phyloP scores from a whole-genome alignment of 106 monocot genomes.

The Platanthera zijinensis region DNA sequence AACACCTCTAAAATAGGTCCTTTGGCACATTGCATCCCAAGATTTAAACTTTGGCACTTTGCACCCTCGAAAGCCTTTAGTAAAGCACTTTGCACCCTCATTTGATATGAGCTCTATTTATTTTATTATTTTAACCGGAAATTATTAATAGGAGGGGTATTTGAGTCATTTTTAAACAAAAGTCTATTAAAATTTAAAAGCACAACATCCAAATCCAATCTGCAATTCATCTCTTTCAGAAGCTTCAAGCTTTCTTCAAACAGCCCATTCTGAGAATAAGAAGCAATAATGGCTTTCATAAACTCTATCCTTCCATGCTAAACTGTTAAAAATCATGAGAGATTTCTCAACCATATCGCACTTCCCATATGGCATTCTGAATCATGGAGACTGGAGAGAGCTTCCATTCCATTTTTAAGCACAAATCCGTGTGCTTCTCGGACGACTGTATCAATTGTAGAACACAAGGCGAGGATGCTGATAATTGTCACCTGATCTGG shows the following conservation, averaged over 20 bases:
- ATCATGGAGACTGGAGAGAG: background rate
- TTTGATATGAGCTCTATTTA: too few relatives aligned
- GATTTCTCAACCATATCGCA: conserved; percentile 21
- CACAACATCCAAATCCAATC: conserved; percentile 38
- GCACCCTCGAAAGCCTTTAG: too few relatives aligned
- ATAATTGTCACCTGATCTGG: conserved; percentile 41
- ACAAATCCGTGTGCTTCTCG: conserved; percentile 39
- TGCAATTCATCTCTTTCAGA: conserved; percentile 40
- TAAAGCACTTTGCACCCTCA: too few relatives aligned
- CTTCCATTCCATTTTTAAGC: conserved; percentile 22
- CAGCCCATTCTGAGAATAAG: conserved; percentile 38
- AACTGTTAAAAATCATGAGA: conserved; percentile 27
- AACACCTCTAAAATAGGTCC: too few relatives aligned
- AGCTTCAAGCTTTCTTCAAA: conserved; percentile 38
- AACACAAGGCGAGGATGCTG: conserved; percentile 11
- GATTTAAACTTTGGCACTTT: too few relatives aligned
- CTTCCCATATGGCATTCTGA: conserved; percentile 44
- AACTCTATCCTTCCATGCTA: conserved; percentile 22
- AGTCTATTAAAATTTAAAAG: too few relatives aligned
- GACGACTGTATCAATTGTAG: conserved; percentile 4
- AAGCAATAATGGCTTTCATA: conserved; percentile 60
- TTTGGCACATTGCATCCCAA: too few relatives aligned
- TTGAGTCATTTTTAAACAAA: too few relatives aligned
- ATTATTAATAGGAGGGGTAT: too few relatives aligned
- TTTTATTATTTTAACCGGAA: too few relatives aligned